Conservation (phyloP, 148 eudicot genomes). For the Nepenthes gracilis region DNA sequence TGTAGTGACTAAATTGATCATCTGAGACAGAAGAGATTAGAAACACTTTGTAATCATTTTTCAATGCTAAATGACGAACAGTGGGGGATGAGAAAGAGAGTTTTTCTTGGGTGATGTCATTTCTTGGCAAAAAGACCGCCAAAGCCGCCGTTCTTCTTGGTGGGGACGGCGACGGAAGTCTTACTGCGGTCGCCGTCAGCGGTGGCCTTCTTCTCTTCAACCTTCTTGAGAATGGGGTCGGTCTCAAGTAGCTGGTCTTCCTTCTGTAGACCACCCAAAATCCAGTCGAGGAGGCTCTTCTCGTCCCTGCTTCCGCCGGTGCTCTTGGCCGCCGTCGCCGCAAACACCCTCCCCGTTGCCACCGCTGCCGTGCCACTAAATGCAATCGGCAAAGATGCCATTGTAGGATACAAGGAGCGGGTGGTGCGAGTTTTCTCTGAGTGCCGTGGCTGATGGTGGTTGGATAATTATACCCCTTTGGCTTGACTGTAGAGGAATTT, state of each 20-base stretch:
- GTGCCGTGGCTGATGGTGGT: too few species aligned
- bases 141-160: constrained; percentile 54
- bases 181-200: constrained; percentile 23
- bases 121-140: constrained; percentile 78
- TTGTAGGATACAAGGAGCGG: neutral
- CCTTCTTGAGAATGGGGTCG: constrained; percentile 21
- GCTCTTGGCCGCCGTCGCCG: constrained; percentile 19
- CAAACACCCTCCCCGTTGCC: constrained; percentile 11
- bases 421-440: neutral
- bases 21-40: too few species aligned
- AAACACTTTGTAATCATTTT: too few species aligned
- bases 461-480: too few species aligned
- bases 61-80: too few species aligned
- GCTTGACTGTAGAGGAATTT: too few species aligned
- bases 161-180: constrained; percentile 27
- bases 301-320: constrained; percentile 12
- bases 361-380: constrained; percentile 10
- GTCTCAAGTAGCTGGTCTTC: constrained; percentile 26
- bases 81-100: too few species aligned
- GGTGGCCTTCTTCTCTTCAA: constrained; percentile 18
- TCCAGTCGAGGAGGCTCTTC: constrained; percentile 20
- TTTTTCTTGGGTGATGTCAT: neutral
- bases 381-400: neutral
- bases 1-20: too few species aligned
- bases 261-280: constrained; percentile 10